Evolutionary conservation across 1,139 yeast genomes (phyloP).

Genomic region (Geotrichum bryndzae): DNA sequence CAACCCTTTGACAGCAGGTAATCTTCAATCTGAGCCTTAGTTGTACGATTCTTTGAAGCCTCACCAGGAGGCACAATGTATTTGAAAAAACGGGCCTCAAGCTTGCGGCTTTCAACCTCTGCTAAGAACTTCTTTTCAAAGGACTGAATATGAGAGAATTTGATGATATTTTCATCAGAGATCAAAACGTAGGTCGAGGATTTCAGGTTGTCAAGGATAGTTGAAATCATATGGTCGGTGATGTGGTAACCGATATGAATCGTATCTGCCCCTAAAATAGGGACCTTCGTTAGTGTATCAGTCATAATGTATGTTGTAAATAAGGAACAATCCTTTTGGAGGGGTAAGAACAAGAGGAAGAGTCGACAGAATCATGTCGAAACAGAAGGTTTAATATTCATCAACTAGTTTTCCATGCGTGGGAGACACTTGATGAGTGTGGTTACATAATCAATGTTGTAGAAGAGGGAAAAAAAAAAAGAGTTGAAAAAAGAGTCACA

Average conservation of each 20-base stretch:
- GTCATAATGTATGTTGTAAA: constrained; percentile 3
- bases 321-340: background rate
- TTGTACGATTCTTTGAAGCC: constrained; percentile 76
- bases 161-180: constrained; percentile 76
- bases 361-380: background rate
- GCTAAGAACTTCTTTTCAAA: constrained; percentile 37
- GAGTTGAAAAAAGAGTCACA: background rate
- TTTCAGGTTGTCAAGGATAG: constrained; percentile 54
- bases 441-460: background rate
- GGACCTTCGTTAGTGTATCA: constrained; percentile 24
- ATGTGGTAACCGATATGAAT: constrained; percentile 90
- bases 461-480: background rate
- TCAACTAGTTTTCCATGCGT: background rate
- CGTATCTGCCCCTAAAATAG: constrained; percentile 66
- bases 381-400: background rate
- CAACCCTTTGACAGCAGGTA: constrained; percentile 79
- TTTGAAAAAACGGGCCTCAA: constrained; percentile 55
- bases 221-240: constrained; percentile 66
- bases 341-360: background rate
- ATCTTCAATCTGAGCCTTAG: constrained; percentile 93
- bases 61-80: constrained; percentile 91
- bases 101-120: constrained; percentile 33
- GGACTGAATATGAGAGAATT: constrained; percentile 52
- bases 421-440: background rate
- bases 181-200: constrained; percentile 90